Conservation (phyloP, 139 green algal species). For the Chlamydomonas sphaeroides region DNA sequence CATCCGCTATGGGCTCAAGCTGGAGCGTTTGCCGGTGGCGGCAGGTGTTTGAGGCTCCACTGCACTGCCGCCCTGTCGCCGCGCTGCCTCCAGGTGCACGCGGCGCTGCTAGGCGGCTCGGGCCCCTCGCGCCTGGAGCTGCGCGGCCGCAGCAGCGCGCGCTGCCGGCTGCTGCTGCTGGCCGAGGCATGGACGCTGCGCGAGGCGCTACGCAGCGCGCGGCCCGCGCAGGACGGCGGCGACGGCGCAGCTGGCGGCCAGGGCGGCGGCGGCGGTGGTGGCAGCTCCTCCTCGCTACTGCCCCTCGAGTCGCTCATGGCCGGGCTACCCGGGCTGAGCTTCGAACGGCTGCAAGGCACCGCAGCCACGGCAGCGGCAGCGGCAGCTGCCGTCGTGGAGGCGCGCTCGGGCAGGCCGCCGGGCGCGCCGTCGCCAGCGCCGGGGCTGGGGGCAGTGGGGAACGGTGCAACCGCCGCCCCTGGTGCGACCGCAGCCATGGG, state of each 20-base stretch:
- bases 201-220: conserved; percentile 2
- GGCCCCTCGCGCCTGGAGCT: background rate
- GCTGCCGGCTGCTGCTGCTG: conserved; percentile 15
- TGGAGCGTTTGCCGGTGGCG: no score
- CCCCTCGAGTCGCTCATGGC: conserved; percentile 18
- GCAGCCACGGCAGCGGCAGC: no score
- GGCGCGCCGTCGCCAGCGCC: no score
- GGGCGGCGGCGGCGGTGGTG: no score
- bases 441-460: no score
- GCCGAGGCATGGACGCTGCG: conserved; percentile 33
- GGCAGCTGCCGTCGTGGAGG: background rate
- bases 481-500: background rate
- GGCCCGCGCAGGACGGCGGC: background rate
- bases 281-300: background rate
- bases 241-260: background rate
- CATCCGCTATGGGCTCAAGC: no score
- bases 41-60: no score
- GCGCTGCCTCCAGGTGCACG: conserved; percentile 9
- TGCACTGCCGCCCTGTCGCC: no score
- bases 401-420: no score
- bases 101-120: background rate
- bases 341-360: conserved; percentile 3
- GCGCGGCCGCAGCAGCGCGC: background rate
- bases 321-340: background rate
- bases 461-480: background rate